These are phyloP conservation scores for Ophiognomonia clavigignenti-juglandacearum DNA, from an alignment of 2,329 filamentous ascomycete species.

Conservation along the genomic window DNA sequence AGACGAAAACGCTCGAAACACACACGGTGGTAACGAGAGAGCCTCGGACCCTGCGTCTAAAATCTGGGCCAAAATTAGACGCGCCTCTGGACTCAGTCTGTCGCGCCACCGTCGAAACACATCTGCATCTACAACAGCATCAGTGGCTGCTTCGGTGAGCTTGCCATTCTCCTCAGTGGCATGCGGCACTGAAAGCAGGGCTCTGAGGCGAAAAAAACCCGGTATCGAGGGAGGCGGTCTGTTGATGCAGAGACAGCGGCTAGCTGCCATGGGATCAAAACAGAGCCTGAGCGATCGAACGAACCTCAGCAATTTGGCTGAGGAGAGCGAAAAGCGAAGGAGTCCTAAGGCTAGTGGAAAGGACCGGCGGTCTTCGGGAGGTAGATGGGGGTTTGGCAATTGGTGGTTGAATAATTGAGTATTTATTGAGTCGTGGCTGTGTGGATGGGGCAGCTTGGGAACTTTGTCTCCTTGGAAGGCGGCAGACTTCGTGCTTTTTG, in stretches of 20 bases:
- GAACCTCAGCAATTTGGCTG: slow-evolving; percentile 8
- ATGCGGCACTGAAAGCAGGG: neutral
- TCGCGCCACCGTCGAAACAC: neutral
- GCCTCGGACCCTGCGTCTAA: slow-evolving; percentile 6
- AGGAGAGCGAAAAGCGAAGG: slow-evolving; percentile 6
- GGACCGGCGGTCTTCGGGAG: slow-evolving; percentile 8
- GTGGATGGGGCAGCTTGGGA: no score
- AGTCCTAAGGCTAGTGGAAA: slow-evolving; percentile 2
- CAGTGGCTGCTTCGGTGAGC: slow-evolving; percentile 1
- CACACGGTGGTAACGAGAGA: neutral
- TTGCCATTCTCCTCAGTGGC: neutral
- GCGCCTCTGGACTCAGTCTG: slow-evolving; percentile 11
- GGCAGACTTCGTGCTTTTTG: no score
- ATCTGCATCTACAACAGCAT: neutral
- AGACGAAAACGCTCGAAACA: neutral
- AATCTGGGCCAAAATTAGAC: slow-evolving; percentile 13
- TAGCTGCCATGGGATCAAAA: neutral
- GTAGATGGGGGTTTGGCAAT: slow-evolving; percentile 12
- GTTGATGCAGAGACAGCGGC: neutral
- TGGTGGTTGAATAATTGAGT: slow-evolving; percentile 15
- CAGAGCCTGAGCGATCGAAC: slow-evolving; percentile 11
- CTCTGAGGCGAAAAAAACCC: neutral
- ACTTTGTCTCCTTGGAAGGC: no score
- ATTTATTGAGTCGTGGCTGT: no score
- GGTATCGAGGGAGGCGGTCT: neutral